Percentiles rank a stretch among this genome's conserved stretches.
Conservation (phyloP, 495 filamentous ascomycete genomes). For the Hypoxylon lenormandii region DNA sequence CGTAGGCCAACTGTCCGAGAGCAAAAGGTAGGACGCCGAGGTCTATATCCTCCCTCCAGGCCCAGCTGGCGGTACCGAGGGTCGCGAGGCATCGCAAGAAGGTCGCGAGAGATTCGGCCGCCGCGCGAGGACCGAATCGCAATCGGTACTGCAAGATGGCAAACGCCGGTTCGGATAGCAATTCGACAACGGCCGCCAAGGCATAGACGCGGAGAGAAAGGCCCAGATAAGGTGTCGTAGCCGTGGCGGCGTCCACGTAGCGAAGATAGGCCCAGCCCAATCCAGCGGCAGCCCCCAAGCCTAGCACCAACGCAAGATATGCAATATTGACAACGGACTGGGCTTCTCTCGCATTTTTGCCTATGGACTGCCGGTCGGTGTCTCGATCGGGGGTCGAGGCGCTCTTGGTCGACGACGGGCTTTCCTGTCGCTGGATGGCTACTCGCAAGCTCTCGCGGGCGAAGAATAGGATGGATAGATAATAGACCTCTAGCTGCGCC, state of each 20-base stretch:
- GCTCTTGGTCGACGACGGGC: conserved; percentile 27
- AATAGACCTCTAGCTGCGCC: conserved; percentile 89
- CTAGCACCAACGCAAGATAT: conserved; percentile 78
- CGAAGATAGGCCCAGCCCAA: conserved; percentile 75
- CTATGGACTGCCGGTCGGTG: conserved; percentile 3
- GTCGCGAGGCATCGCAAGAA: conserved; percentile 79
- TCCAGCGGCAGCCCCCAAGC: conserved; percentile 69
- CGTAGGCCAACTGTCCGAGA: conserved; percentile 83
- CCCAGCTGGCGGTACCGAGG: conserved; percentile 73
- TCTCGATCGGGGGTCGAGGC: not conserved
- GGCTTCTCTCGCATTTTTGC: conserved; percentile 44
- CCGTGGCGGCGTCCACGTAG: conserved; percentile 64
- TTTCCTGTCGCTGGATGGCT: conserved; percentile 82
- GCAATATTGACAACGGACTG: conserved; percentile 90
- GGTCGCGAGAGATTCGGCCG: conserved; percentile 82
- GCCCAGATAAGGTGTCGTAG: conserved; percentile 70
- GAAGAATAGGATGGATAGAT: conserved; percentile 88
- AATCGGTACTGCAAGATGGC: conserved; percentile 82
- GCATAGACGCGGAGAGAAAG: conserved; percentile 75
- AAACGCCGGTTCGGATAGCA: conserved; percentile 86
- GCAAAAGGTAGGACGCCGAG: conserved; percentile 89
- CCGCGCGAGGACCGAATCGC: conserved; percentile 80
- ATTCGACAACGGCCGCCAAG: conserved; percentile 80
- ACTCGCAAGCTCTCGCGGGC: conserved; percentile 87
- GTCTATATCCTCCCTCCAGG: conserved; percentile 57